Percentiles rank a stretch among this genome's conserved stretches.
phyloP scores from a whole-genome alignment of 2,329 filamentous ascomycete species.

The Curvularia sp. region DNA sequence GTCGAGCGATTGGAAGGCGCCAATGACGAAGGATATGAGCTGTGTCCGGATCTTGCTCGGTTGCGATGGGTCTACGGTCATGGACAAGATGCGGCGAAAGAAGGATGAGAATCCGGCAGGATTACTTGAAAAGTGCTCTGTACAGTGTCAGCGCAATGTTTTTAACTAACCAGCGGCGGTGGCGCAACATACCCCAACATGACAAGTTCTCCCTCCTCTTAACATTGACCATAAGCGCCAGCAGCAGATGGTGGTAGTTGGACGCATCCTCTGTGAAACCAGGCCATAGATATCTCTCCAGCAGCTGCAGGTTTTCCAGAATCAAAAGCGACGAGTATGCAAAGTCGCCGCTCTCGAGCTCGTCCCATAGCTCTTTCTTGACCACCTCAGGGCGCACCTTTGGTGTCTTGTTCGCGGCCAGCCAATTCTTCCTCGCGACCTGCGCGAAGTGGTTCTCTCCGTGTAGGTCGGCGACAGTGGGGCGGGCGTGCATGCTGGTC shows the following conservation, averaged over 20 bases:
- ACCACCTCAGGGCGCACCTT: conserved; percentile 82
- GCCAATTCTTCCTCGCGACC: conserved; percentile 85
- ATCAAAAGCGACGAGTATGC: conserved; percentile 77
- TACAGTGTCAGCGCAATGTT: conserved; percentile 42
- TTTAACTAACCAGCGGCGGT: conserved; percentile 9
- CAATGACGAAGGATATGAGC: conserved; percentile 87
- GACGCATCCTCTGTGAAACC: conserved; percentile 87
- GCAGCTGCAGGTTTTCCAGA: conserved; percentile 86
- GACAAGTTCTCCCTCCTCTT: conserved; percentile 87
- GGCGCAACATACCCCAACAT: conserved; percentile 74
- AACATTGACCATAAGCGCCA: conserved; percentile 84
- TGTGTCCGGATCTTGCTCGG: conserved; percentile 67
- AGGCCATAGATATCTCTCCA: conserved; percentile 95
- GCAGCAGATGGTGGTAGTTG: conserved; percentile 87
- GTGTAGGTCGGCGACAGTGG: conserved; percentile 72
- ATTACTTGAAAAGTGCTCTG: conserved; percentile 77
- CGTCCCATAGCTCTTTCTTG: conserved; percentile 88
- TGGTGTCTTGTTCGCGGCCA: conserved; percentile 67
- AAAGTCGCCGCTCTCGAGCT: conserved; percentile 82
- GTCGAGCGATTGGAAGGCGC: conserved; percentile 92
- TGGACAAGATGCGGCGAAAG: conserved; percentile 87
- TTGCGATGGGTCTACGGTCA: conserved; percentile 69
- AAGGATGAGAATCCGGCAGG: conserved; percentile 84
- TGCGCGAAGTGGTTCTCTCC: conserved; percentile 70
- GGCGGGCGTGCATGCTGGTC: conserved; percentile 55